A percentile compares a stretch with the other conserved stretches of the same genome.
Conservation (phyloP, 140 eudicot genomes). For the Stevia rebaudiana region DNA sequence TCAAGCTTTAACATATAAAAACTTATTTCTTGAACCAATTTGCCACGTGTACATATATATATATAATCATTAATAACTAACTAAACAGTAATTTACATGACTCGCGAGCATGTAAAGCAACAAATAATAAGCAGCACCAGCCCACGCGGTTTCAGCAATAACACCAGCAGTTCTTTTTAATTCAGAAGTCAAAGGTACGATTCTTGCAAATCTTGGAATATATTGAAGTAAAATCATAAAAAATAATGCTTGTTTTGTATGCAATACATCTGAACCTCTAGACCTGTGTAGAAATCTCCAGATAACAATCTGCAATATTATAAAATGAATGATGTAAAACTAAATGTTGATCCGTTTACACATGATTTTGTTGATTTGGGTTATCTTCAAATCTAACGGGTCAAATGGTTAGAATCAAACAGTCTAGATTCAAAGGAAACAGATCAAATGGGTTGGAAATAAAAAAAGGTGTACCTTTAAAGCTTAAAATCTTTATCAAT, state of each 20-base stretch:
- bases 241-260: constrained; percentile 68
- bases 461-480: neutral
- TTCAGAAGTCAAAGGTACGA: constrained; percentile 62
- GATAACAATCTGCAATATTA: constrained; percentile 57
- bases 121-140: constrained; percentile 80
- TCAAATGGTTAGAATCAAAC: neutral
- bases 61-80: neutral
- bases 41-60: neutral
- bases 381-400: neutral
- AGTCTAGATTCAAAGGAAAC: neutral
- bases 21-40: neutral
- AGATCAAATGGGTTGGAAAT: neutral
- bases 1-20: neutral
- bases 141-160: constrained; percentile 93
- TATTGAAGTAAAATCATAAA: constrained; percentile 65
- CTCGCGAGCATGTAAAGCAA: constrained; percentile 81
- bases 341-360: neutral
- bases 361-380: neutral
- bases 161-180: constrained; percentile 78
- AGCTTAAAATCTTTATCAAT: neutral
- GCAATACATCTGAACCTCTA: constrained; percentile 57
- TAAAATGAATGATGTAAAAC: neutral
- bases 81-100: constrained; percentile 48
- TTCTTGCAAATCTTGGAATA: constrained; percentile 57
- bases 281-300: constrained; percentile 67